Evolutionary conservation across 2,329 filamentous ascomycete species (phyloP).

Genomic region (Taxawa tesnikishii): DNA sequence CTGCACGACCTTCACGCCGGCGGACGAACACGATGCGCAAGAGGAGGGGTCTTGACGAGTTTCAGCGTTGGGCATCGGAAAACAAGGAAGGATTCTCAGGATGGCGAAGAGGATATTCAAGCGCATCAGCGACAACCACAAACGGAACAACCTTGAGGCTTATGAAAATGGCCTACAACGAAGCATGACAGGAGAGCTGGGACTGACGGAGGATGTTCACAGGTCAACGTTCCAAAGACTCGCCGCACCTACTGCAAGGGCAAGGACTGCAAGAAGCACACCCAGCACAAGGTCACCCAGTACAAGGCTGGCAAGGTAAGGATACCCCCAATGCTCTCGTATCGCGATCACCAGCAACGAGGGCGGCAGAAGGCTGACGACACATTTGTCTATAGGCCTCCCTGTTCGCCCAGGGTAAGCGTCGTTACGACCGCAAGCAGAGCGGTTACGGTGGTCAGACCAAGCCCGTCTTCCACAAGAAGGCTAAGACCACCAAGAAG

Average conservation of each 20-base stretch:
- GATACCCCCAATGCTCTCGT: no score
- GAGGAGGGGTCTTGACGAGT: no score
- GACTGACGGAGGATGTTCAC: constrained; percentile 2
- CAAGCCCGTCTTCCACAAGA: constrained; percentile 99
- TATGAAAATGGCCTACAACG: background rate
- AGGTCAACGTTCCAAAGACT: constrained; percentile 99
- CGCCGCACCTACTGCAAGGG: constrained; percentile 96
- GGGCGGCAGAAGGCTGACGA: background rate
- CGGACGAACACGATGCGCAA: no score
- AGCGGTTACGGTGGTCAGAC: constrained; percentile 99
- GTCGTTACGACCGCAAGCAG: constrained; percentile 98
- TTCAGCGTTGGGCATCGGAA: no score
- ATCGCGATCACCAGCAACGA: constrained; percentile 6
- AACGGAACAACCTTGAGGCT: background rate
- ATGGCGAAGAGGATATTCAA: no score
- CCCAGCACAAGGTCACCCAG: constrained; percentile 86
- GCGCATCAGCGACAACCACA: background rate
- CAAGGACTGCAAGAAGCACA: constrained; percentile 69
- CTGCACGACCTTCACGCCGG: background rate
- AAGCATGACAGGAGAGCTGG: background rate
- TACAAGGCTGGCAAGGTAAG: constrained; percentile 90
- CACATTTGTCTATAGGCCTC: constrained; percentile 49
- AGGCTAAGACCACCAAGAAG: constrained; percentile 99
- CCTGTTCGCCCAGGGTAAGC: constrained; percentile 96
- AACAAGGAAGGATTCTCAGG: no score